These are phyloP conservation scores for Xerocomellus chrysenteron DNA, from an alignment of 768 basidiomycete species.

Conservation along the genomic window DNA sequence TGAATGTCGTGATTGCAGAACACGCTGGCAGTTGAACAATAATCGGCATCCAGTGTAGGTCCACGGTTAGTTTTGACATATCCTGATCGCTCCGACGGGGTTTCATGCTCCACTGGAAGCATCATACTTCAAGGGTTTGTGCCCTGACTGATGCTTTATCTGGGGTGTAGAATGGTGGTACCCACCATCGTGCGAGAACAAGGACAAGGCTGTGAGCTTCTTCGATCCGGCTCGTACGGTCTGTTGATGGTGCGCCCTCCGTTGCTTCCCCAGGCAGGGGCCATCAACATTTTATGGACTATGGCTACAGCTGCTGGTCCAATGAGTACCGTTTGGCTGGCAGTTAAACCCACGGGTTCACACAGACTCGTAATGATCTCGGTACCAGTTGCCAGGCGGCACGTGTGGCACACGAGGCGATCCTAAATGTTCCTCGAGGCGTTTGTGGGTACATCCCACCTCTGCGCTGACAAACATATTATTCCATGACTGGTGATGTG, in stretches of 20 bases:
- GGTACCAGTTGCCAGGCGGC: background rate
- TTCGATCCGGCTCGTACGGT: background rate
- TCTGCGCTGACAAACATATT: background rate
- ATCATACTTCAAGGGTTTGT: background rate
- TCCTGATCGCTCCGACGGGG: background rate
- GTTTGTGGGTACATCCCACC: conserved; percentile 4
- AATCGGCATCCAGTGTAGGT: background rate
- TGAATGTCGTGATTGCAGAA: background rate
- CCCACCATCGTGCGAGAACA: background rate
- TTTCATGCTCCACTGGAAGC: background rate
- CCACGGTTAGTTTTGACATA: background rate
- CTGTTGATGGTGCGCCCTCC: background rate
- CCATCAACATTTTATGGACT: background rate
- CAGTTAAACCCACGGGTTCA: background rate
- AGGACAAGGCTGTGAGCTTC: background rate
- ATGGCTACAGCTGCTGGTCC: background rate
- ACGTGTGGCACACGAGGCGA: conserved; percentile 23
- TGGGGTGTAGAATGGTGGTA: background rate
- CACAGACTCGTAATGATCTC: background rate
- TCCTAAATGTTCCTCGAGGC: conserved; percentile 15
- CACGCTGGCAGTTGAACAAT: no score
- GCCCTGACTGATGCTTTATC: background rate
- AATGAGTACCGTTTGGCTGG: conserved; percentile 1
- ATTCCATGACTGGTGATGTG: conserved; percentile 2
- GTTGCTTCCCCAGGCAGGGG: conserved; percentile 13